Base-by-base conservation (phyloP, 2,329 filamentous ascomycete species). In the Alternaria postmessia region DNA sequence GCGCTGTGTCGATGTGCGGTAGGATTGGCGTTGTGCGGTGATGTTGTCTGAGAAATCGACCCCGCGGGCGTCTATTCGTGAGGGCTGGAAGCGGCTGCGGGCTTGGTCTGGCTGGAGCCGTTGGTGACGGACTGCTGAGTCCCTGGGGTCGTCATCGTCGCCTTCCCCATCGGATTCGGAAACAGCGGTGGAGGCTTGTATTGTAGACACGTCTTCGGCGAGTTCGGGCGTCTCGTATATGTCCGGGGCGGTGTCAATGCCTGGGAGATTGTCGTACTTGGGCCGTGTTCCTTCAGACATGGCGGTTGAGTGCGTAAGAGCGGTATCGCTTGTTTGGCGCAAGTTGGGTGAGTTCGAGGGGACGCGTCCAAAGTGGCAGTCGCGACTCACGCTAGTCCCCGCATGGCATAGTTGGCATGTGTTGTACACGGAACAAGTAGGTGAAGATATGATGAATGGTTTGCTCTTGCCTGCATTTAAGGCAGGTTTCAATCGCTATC, bases 151-250 rank as follows among this genome's bases (percentile, higher is more conserved):
- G 41, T 67, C 61, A 16, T 72, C 68, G 39, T 68, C 84, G 44
- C 90, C 88, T 47, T 89, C 87, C 30, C 87, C 86, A 74, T 88
- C 85, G 51, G 77, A 78, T 36, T 75, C 74, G 44, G 78, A 80
- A 28, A 77, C 71, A 7, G 75, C 73, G 24, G 76, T 77, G 20
- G 78, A 78, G 47, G 75, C 75, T 57, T 89, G 91, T 58, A 93
- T 82, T 48, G 93, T 97, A 22, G 93, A 96, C 65, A 88, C 91
- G 79, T 96, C 94, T 75, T 97, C 93, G 57, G 91, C 94, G 67
- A 97, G 83, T 57, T 96, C 94, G 67, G 94, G 94, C 16, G 95
- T 98, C 81, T 98, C 94, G 83, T 97, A 98, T 72, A 97, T 92
- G 75, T 98, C 95, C 67, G 94, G 94, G 28, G 94, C 93, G 55